Base-by-base conservation (phyloP, 2,329 filamentous ascomycete genomes). In the Leptographium flavum region DNA sequence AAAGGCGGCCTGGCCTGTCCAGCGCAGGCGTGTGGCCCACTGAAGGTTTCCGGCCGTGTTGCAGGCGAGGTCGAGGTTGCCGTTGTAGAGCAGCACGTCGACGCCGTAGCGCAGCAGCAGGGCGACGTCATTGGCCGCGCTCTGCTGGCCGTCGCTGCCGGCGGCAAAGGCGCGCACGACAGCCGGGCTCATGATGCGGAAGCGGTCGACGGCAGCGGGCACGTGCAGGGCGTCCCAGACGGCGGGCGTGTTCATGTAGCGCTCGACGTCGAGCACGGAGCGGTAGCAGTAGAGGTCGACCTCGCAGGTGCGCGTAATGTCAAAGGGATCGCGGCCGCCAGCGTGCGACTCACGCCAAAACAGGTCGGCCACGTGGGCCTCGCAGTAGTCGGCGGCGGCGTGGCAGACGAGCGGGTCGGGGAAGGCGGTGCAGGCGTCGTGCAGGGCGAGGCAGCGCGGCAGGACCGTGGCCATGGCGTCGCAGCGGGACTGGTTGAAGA, bases 181-280 rank as follows among this genome's bases (percentile, higher is more conserved):
- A 30, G 57, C 60, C 4, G 58, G 57, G 3, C 70, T 71, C 60
- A 71, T 82, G 56, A 80, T 82, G 45, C 68, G 67, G 52, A 61
- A 73, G 22, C 15, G 11, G 22, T 8, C 40, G 3, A 45, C 14
- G 6, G n/a, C 21, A 4, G n/a, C 13, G 6, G 46, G 46, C 0
- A 73, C 76, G 10, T 76, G 76, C 45, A 81, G 70, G 0, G 74
- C 75, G n/a, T 60, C 54, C 51, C 74, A 73, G 1, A 79, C 67
- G 11, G 61, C 55, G 0, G 68, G 60, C 2, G 63, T 65, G 57
- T 81, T 80, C 28, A 81, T 65, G 54, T 78, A 81, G 8, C n/a
- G 67, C 60, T 13, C 61, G 57, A 51, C 70, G 31, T 75, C 67
- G 52, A 79, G 67, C 51, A 81, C 76, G 56, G 79, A 78, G 53